Percentiles rank a stretch among this genome's conserved stretches.
Evolutionary conservation across 2,329 filamentous ascomycete genomes (phyloP).

Genomic region (Venturia aucupariae): DNA sequence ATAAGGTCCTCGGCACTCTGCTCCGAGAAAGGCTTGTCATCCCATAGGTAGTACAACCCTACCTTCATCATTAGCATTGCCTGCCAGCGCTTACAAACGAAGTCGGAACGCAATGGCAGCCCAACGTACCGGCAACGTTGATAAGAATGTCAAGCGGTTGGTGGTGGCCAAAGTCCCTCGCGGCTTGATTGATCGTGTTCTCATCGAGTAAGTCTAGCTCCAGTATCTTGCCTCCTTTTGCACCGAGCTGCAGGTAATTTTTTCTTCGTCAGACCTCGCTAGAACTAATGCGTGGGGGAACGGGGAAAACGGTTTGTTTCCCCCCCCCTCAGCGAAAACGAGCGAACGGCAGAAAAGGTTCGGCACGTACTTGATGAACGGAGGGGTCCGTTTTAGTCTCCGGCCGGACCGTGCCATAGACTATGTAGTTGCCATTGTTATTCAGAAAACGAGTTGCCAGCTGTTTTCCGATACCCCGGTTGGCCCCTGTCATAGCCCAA

Average conservation of each 20-base stretch:
- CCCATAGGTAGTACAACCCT: slow-evolving; percentile 12
- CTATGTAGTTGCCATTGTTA: background rate
- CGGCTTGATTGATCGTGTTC: background rate
- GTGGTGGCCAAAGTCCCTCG: slow-evolving; percentile 3
- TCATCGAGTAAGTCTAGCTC: slow-evolving; percentile 3
- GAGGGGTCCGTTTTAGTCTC: slow-evolving; percentile 2
- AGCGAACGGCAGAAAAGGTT: background rate
- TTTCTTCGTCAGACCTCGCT: background rate
- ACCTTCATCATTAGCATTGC: background rate
- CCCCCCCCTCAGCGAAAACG: background rate
- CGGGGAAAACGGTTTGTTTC: background rate
- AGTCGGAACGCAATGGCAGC: background rate
- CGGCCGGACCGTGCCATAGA: slow-evolving; percentile 6
- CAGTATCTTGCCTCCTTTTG: slow-evolving; percentile 7
- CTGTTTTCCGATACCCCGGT: slow-evolving; percentile 1
- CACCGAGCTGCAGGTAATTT: background rate
- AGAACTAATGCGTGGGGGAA: background rate
- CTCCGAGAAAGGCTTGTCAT: slow-evolving; percentile 17
- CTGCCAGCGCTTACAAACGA: background rate
- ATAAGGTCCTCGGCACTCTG: slow-evolving; percentile 12
- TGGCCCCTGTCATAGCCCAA: background rate
- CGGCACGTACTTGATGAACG: background rate
- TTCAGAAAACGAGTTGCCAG: background rate
- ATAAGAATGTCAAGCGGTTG: slow-evolving; percentile 6
- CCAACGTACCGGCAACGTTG: slow-evolving; percentile 1